These are phyloP conservation scores for Athelia sp. DNA, from an alignment of 1,284 basidiomycete genomes.

Conservation along the genomic window DNA sequence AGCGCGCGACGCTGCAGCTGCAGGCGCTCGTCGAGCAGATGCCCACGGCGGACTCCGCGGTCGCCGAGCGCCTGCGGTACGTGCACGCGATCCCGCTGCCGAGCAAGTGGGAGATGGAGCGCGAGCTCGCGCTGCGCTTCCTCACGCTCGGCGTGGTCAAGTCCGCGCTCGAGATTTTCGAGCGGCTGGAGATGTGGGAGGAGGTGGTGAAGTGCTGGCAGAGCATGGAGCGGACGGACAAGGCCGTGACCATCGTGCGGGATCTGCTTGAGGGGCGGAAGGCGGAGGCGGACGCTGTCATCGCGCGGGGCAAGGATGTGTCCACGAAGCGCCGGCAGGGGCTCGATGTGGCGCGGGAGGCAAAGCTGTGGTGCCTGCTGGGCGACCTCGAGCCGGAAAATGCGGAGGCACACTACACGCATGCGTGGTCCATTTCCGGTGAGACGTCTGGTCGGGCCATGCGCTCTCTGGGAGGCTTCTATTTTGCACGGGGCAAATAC, in stretches of 20 bases:
- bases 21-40: conserved; percentile 94
- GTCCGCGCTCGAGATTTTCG: conserved; percentile 88
- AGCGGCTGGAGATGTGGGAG: conserved; percentile 95
- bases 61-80: conserved; percentile 72
- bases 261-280: conserved; percentile 82
- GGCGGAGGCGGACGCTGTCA: conserved; percentile 73
- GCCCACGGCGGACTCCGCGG: conserved; percentile 74
- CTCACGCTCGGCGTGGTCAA: conserved; percentile 80
- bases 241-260: conserved; percentile 73
- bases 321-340: conserved; percentile 36
- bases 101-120: conserved; percentile 88
- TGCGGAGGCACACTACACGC: conserved; percentile 70
- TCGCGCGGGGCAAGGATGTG: conserved; percentile 53
- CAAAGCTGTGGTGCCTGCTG: conserved; percentile 93
- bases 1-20: conserved; percentile 84
- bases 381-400: conserved; percentile 84
- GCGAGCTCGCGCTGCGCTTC: conserved; percentile 81
- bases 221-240: conserved; percentile 72
- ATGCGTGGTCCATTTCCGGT: conserved; percentile 81
- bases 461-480: conserved; percentile 83
- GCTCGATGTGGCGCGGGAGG: conserved; percentile 71
- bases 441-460: conserved; percentile 84
- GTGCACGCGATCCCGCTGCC: conserved; percentile 80
- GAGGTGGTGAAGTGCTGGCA: conserved; percentile 86
- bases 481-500: conserved; percentile 72